Conservation (phyloP, 306 rosid genomes). For the Prunus padus region DNA sequence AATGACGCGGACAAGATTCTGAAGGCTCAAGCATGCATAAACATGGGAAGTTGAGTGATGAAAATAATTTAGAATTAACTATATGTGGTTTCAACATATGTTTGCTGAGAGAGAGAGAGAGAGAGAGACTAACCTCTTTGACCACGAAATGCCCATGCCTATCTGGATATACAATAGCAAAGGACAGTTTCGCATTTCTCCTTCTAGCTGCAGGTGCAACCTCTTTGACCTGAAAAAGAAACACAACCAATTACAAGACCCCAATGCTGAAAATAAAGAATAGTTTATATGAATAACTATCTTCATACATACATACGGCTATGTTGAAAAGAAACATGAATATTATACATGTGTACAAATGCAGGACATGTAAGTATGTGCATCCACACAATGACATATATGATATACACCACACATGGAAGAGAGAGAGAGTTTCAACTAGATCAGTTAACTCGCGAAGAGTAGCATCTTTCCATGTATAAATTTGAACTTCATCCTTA, state of each 20-base stretch:
- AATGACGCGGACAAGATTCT: not conserved
- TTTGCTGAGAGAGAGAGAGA: not conserved
- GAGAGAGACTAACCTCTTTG: slow-evolving; percentile 51
- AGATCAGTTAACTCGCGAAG: slow-evolving; percentile 91
- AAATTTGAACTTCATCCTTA: slow-evolving; percentile 93
- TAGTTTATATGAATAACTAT: not conserved
- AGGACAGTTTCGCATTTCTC: slow-evolving; percentile 81
- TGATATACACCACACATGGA: not conserved
- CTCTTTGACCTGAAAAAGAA: slow-evolving; percentile 71
- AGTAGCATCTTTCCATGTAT: slow-evolving; percentile 95
- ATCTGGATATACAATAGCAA: slow-evolving; percentile 93
- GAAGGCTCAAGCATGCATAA: not conserved
- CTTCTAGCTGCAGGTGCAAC: slow-evolving; percentile 90
- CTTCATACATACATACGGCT: not conserved
- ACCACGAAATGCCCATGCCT: slow-evolving; percentile 77
- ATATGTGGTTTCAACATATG: not conserved
- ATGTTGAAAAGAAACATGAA: not conserved
- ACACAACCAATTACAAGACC: slow-evolving; percentile 10
- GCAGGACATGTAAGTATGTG: not conserved
- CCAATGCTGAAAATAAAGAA: not conserved
- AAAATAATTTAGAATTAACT: not conserved
- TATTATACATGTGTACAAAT: not conserved
- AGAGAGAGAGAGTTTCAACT: slow-evolving; percentile 27
- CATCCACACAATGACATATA: not conserved
- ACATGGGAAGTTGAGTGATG: not conserved